A percentile compares a stretch with the other conserved stretches of the same genome.
phyloP scores from a whole-genome alignment of 2,329 filamentous ascomycete species.

The Sarocladium brachiariae region DNA sequence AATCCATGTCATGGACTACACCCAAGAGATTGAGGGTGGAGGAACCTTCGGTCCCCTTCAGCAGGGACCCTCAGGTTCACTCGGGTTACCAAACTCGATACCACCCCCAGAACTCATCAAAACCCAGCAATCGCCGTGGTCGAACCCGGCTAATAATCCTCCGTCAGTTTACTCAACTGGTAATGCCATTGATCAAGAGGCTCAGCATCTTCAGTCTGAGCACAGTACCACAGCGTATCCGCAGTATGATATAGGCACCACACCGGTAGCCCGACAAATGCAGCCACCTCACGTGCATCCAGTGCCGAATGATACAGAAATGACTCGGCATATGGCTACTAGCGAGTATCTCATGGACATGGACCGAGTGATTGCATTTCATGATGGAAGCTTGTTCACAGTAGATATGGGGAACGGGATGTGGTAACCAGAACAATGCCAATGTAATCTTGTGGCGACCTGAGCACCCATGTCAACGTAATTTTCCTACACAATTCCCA shows the following conservation, averaged over 20 bases:
- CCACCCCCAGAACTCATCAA: neutral
- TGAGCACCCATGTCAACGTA: too few relatives aligned
- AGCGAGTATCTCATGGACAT: conserved; percentile 18
- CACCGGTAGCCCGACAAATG: neutral
- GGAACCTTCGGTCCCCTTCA: neutral
- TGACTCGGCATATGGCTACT: conserved; percentile 19
- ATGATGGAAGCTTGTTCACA: conserved; percentile 12
- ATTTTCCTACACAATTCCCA: conserved; percentile 18
- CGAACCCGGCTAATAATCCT: neutral
- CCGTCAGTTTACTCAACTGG: neutral
- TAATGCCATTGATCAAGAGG: neutral
- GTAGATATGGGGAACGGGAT: neutral
- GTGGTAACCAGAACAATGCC: neutral
- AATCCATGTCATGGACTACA: conserved; percentile 16
- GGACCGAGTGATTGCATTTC: conserved; percentile 21
- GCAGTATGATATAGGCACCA: neutral
- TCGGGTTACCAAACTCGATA: neutral
- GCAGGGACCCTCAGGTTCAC: neutral
- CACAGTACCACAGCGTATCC: neutral
- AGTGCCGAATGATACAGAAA: conserved; percentile 11
- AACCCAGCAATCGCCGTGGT: neutral
- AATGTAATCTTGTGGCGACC: too few relatives aligned
- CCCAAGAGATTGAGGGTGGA: conserved; percentile 6
- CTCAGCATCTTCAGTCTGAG: neutral
- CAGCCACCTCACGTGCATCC: neutral